These are phyloP conservation scores for Rhizophlyctis rosea DNA, from an alignment of 192 early-diverging fungal genomes.

Conservation along the genomic window DNA sequence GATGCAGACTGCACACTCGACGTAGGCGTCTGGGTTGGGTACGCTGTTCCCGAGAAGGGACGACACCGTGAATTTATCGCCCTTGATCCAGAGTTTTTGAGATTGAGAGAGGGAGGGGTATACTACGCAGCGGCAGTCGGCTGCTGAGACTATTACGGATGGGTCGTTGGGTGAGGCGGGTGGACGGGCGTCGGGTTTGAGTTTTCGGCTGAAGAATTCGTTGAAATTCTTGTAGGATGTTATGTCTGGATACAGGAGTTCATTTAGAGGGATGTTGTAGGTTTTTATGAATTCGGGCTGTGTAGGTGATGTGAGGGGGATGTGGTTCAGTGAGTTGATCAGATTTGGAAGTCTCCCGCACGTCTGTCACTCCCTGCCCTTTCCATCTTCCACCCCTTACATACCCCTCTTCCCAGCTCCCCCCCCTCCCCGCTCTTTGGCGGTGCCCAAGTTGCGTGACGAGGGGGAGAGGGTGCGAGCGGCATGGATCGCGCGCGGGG, in stretches of 20 bases:
- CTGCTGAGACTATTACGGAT: slow-evolving; percentile 5
- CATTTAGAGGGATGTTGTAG: slow-evolving; percentile 3
- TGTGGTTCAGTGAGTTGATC: too few species aligned
- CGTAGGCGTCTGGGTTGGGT: not conserved
- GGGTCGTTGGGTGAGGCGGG: not conserved
- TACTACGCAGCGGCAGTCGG: slow-evolving; percentile 12
- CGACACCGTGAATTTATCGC: slow-evolving; percentile 5
- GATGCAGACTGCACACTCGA: slow-evolving; percentile 12
- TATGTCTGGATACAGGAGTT: not conserved
- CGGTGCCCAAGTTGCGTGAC: too few species aligned
- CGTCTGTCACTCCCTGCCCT: too few species aligned
- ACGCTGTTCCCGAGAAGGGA: not conserved
- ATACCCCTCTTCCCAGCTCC: too few species aligned
- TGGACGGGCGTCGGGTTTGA: slow-evolving; percentile 10
- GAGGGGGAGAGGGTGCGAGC: too few species aligned
- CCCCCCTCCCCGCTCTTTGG: too few species aligned
- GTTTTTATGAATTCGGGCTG: slow-evolving; percentile 30
- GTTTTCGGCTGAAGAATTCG: slow-evolving; percentile 18
- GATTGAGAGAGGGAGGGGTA: slow-evolving; percentile 2
- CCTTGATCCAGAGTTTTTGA: slow-evolving; percentile 14
- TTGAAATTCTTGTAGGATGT: slow-evolving; percentile 15
- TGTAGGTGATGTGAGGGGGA: too few species aligned
- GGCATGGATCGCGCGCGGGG: too few species aligned
- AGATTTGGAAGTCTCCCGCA: too few species aligned
- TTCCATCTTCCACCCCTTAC: too few species aligned